A percentile compares a stretch with the other conserved stretches of the same genome.
phyloP scores from a whole-genome alignment of 1,284 basidiomycete genomes.

The Neolentinus lepideus region DNA sequence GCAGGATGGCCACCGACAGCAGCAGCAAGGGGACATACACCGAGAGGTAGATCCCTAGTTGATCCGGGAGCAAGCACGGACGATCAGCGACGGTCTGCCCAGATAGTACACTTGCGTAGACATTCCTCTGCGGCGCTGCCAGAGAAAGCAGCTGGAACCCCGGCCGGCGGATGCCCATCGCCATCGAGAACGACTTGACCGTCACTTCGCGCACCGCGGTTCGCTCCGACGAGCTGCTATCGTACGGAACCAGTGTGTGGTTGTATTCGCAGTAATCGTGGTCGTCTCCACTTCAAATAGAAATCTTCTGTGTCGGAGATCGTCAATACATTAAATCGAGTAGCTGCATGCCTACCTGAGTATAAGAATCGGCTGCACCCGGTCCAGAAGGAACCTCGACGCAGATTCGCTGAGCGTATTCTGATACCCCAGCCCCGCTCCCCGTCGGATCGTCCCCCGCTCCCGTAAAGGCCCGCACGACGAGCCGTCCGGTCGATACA shows the following conservation, averaged over 20 bases:
- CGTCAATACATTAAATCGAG: not conserved
- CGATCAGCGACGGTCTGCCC: constrained; percentile 30
- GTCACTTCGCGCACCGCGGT: constrained; percentile 42
- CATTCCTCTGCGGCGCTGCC: constrained; percentile 25
- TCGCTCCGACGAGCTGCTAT: not conserved
- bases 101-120: constrained; percentile 3
- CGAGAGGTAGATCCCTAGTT: constrained; percentile 42
- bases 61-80: constrained; percentile 53
- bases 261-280: constrained; percentile 59
- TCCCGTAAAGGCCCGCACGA: constrained; percentile 51
- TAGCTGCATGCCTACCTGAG: constrained; percentile 32
- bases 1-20: constrained; percentile 21
- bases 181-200: constrained; percentile 55
- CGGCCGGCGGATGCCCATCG: constrained; percentile 46
- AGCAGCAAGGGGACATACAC: constrained; percentile 42
- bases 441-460: constrained; percentile 40
- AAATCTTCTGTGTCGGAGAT: not conserved
- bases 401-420: constrained; percentile 47
- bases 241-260: constrained; percentile 25
- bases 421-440: constrained; percentile 55
- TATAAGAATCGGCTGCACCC: constrained; percentile 39
- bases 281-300: constrained; percentile 47
- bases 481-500: constrained; percentile 42
- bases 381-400: constrained; percentile 42
- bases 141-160: constrained; percentile 63